Percentiles rank a stretch among this genome's conserved stretches.
phyloP scores from a whole-genome alignment of 192 early-diverging fungal genomes.

The Pilaira anomala region DNA sequence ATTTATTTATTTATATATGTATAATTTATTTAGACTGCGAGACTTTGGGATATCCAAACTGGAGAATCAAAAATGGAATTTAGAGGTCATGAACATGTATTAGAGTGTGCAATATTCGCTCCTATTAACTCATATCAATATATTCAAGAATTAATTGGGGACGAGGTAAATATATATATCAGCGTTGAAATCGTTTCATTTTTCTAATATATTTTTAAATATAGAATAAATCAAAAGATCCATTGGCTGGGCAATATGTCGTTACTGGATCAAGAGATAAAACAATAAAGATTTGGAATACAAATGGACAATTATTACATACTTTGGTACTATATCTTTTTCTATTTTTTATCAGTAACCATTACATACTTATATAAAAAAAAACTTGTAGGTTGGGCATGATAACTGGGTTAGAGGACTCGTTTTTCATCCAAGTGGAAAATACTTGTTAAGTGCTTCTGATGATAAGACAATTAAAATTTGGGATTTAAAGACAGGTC shows the following conservation, averaged over 20 bases:
- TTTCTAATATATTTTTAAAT: background rate
- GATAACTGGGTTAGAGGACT: constrained; percentile 92
- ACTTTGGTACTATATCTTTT: constrained; percentile 57
- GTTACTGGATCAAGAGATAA: constrained; percentile 90
- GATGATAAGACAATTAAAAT: constrained; percentile 89
- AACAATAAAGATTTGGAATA: constrained; percentile 84
- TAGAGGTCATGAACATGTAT: constrained; percentile 89
- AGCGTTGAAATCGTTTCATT: too few species aligned
- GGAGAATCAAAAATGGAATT: constrained; percentile 77
- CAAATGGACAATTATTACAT: constrained; percentile 62
- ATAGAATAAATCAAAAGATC: constrained; percentile 43
- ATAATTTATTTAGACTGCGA: constrained; percentile 66
- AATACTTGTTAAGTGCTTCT: constrained; percentile 73
- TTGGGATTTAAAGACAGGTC: constrained; percentile 85
- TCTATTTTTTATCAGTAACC: background rate
- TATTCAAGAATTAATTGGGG: constrained; percentile 68
- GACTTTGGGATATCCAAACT: constrained; percentile 70
- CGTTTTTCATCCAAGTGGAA: constrained; percentile 78
- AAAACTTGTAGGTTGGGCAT: constrained; percentile 78
- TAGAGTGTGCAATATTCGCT: constrained; percentile 86
- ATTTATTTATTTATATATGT: constrained; percentile 9
- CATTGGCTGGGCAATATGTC: constrained; percentile 62
- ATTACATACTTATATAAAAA: too few species aligned
- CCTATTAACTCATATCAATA: constrained; percentile 61
- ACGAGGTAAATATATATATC: constrained; percentile 38